These are phyloP conservation scores for Clarireedia homoeocarpa DNA, from an alignment of 2,329 filamentous ascomycete genomes.

Conservation along the genomic window DNA sequence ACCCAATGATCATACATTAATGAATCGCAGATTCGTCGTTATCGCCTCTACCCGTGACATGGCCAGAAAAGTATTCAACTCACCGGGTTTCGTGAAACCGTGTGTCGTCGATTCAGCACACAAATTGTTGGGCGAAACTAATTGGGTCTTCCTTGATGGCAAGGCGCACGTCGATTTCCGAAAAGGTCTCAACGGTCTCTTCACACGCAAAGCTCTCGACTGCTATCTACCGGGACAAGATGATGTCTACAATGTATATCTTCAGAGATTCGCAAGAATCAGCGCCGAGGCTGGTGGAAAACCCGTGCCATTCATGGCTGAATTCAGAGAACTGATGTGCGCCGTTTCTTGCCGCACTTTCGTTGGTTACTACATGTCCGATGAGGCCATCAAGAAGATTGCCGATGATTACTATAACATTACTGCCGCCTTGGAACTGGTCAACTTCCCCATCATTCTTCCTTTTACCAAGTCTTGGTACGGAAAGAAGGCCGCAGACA, in stretches of 20 bases:
- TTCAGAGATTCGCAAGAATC: conserved; percentile 67
- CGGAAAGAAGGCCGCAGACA: conserved; percentile 89
- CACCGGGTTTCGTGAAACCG: conserved; percentile 83
- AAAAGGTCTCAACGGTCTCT: conserved; percentile 90
- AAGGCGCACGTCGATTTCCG: conserved; percentile 94
- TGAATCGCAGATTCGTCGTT: conserved; percentile 72
- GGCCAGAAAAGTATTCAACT: conserved; percentile 95
- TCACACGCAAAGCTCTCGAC: conserved; percentile 83
- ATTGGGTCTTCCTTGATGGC: conserved; percentile 97
- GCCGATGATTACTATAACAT: conserved; percentile 96
- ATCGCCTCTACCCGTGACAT: conserved; percentile 93
- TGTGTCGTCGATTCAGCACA: conserved; percentile 91
- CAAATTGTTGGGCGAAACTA: conserved; percentile 84
- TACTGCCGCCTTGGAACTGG: conserved; percentile 88
- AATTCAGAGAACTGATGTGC: conserved; percentile 91
- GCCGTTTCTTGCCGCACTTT: conserved; percentile 96
- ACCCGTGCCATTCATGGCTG: conserved; percentile 79
- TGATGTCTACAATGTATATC: conserved; percentile 83
- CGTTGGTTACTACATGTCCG: conserved; percentile 88
- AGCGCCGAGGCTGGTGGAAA: conserved; percentile 65
- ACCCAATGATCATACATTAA: not conserved
- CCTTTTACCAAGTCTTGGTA: conserved; percentile 96
- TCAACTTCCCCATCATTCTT: conserved; percentile 96
- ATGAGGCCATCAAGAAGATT: conserved; percentile 86
- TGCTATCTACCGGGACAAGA: conserved; percentile 87